Percentiles rank a stretch among this genome's conserved stretches.
Conservation (phyloP, 2,329 filamentous ascomycete genomes). For the Pseudopithomyces chartarum region DNA sequence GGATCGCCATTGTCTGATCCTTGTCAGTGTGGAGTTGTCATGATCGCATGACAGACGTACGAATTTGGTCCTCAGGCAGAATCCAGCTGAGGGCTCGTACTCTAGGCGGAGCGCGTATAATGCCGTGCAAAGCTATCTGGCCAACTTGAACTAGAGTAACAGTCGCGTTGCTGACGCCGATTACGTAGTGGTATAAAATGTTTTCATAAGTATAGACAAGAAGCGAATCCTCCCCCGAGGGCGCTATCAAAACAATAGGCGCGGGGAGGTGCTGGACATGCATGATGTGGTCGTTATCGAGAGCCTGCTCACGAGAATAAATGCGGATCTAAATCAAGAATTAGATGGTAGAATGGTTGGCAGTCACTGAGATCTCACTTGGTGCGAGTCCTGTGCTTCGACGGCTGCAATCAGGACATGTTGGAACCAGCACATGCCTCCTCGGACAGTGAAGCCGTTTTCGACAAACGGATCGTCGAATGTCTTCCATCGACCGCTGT, state of each 20-base stretch:
- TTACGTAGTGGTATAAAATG: slow-evolving; percentile 91
- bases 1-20: slow-evolving; percentile 78
- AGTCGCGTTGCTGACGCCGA: slow-evolving; percentile 71
- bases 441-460: slow-evolving; percentile 88
- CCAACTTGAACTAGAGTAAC: slow-evolving; percentile 89
- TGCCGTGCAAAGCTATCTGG: slow-evolving; percentile 96
- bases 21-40: slow-evolving; percentile 20
- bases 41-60: slow-evolving; percentile 48
- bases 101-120: slow-evolving; percentile 88
- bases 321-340: slow-evolving; percentile 67
- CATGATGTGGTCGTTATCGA: slow-evolving; percentile 75
- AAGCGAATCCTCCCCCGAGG: slow-evolving; percentile 90
- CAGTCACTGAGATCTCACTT: slow-evolving; percentile 53
- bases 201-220: slow-evolving; percentile 98
- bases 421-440: slow-evolving; percentile 98
- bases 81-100: slow-evolving; percentile 96
- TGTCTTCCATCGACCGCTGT: slow-evolving; percentile 93
- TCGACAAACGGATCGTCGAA: slow-evolving; percentile 82
- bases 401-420: slow-evolving; percentile 92
- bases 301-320: slow-evolving; percentile 82
- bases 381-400: slow-evolving; percentile 80
- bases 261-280: slow-evolving; percentile 79
- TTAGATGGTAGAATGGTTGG: not conserved
- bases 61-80: slow-evolving; percentile 84
- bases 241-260: slow-evolving; percentile 86